phyloP scores from a whole-genome alignment of 1,284 basidiomycete genomes.

The Porodaedalea pini region DNA sequence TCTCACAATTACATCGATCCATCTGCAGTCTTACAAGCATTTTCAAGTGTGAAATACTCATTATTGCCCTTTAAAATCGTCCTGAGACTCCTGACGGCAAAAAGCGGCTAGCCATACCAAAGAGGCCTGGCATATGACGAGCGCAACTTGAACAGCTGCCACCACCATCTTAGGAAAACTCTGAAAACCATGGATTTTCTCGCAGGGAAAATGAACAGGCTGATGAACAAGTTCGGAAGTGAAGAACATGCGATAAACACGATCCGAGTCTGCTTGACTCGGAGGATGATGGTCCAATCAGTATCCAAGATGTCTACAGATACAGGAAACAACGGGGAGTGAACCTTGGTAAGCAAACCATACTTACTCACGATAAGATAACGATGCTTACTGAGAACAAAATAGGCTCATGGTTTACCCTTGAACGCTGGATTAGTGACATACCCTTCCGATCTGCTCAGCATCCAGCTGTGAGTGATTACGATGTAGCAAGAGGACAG shows the following conservation, averaged over 20 bases:
- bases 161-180: not conserved
- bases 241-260: not conserved
- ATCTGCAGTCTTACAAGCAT: no score
- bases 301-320: conserved; percentile 44
- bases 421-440: conserved; percentile 72
- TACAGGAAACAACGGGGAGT: conserved; percentile 79
- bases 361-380: not conserved
- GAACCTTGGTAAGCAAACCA: conserved; percentile 61
- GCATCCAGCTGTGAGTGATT: conserved; percentile 63
- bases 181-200: conserved; percentile 2
- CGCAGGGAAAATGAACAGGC: not conserved
- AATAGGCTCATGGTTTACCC: conserved; percentile 72
- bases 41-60: no score
- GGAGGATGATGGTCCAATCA: conserved; percentile 18
- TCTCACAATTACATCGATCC: no score
- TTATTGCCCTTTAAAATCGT: no score
- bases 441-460: conserved; percentile 51
- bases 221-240: not conserved
- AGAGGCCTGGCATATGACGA: not conserved
- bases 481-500: conserved; percentile 67
- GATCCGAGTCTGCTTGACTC: not conserved
- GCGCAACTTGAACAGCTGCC: not conserved
- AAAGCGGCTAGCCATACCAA: no score
- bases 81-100: no score
- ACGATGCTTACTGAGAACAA: not conserved